Conservation (phyloP, 805 yeast genomes). For the Saccharomycopsis sp. region DNA sequence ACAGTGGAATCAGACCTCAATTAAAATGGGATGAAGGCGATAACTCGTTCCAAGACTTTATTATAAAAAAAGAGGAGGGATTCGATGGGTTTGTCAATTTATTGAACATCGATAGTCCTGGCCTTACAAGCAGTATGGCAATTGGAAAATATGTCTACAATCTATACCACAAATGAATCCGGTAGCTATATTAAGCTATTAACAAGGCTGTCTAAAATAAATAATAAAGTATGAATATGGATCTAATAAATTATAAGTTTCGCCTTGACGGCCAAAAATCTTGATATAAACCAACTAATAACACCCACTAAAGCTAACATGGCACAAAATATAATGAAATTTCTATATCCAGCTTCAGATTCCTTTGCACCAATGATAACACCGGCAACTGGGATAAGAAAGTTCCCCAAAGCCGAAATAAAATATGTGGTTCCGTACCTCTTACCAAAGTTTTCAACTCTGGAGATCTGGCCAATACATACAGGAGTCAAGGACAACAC, state of each 20-base stretch:
- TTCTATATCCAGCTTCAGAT: conserved; percentile 2
- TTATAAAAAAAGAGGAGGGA: conserved; percentile 62
- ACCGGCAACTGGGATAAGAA: conserved; percentile 1
- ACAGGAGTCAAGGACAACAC: conserved; percentile 61
- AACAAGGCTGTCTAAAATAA: too few species aligned
- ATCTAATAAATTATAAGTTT: conserved; percentile 2
- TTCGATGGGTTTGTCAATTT: conserved; percentile 75
- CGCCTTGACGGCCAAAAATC: conserved; percentile 8
- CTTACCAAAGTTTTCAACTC: conserved; percentile 58
- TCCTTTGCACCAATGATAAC: conserved; percentile 1
- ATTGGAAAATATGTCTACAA: conserved; percentile 65
- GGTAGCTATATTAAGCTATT: not conserved
- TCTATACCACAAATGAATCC: conserved; percentile 17
- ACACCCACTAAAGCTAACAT: conserved; percentile 7
- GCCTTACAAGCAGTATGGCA: conserved; percentile 76
- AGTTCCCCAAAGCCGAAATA: not conserved
- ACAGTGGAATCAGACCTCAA: conserved; percentile 84
- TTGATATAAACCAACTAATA: conserved; percentile 5
- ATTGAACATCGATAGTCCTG: conserved; percentile 86
- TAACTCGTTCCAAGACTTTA: conserved; percentile 58
- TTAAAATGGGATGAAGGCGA: conserved; percentile 38
- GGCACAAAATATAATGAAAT: conserved; percentile 10
- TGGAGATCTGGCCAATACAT: conserved; percentile 61
- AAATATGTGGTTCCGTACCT: conserved; percentile 63
- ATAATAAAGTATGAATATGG: not conserved